Percentiles rank a stretch among this genome's conserved stretches.
Evolutionary conservation across 2,329 filamentous ascomycete genomes (phyloP).

Genomic region (Plectosphaerella cucumerina): DNA sequence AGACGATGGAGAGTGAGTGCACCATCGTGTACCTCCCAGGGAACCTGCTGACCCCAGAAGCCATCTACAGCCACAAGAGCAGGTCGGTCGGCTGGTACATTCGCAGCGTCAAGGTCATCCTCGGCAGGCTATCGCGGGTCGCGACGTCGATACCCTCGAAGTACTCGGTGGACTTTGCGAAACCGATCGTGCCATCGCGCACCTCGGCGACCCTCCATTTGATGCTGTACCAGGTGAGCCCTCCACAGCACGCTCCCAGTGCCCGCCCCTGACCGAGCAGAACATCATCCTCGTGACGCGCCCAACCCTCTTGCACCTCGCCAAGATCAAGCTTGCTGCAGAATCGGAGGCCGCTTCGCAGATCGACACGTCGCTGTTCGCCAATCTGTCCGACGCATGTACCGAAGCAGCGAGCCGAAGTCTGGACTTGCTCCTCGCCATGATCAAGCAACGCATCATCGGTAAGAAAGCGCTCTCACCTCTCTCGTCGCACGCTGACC

Average conservation of each 20-base stretch:
- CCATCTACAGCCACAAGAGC: neutral
- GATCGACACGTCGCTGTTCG: slow-evolving; percentile 1
- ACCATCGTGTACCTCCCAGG: rapidly evolving
- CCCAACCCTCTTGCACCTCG: slow-evolving; percentile 7
- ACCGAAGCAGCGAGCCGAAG: slow-evolving; percentile 7
- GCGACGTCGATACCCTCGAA: neutral
- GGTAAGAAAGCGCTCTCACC: neutral
- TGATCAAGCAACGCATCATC: neutral
- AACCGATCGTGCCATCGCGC: neutral
- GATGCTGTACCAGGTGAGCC: neutral
- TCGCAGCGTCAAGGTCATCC: neutral
- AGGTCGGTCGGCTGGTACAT: neutral
- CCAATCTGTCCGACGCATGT: slow-evolving; percentile 4
- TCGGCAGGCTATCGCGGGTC: neutral
- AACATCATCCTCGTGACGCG: slow-evolving; percentile 7
- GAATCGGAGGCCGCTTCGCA: neutral
- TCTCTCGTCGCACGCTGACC: neutral
- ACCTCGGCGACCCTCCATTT: neutral
- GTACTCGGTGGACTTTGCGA: neutral
- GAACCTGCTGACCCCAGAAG: neutral
- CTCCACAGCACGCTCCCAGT: neutral
- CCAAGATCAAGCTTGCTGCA: slow-evolving; percentile 7
- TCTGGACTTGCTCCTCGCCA: slow-evolving; percentile 2
- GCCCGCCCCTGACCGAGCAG: neutral
- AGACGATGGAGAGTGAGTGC: slow-evolving; percentile 1